Evolutionary conservation across 1,139 yeast species (phyloP), one percentile per base, ranked within the genome.

Genomic region (Protomyces inouyei): DNA sequence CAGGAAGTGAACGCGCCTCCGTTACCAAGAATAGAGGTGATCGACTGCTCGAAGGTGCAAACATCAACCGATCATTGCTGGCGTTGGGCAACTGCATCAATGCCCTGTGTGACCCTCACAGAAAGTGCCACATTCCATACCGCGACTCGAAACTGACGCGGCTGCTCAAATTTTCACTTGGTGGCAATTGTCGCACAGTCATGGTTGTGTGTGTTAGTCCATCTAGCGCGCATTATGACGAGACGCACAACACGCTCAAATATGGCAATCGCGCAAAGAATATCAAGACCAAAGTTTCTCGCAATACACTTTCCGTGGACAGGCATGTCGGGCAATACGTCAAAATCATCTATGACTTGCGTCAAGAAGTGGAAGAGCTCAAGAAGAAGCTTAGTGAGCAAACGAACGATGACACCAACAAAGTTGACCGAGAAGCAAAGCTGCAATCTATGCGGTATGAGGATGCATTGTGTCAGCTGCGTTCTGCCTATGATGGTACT

Each of bases 221-320:
- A 76, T 83, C 93, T 12, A 98, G 98, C 0, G 80, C 77, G 55
- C 82, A 86, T 2, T 78, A 82, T 16, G 82, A 89, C 0, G 98
- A 93, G 73, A 90, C 98, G 0, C 80, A 86, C 60, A 90, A 90
- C 72, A 92, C 98, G 0, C 79, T 93, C 43, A 77, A 98, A 65
- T 93, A 92, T 77, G 98, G 97, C 0, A 90, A 96, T 0, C 79
- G 97, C 67, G 98, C 98, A 0, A 92, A 91, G 71, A 92, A 88
- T 70, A 92, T 92, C 70, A 88, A 88, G 72, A 92, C 97, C 0
- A 89, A 88, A 71, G 79, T 88, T 1, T 80, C 83, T 2, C 77
- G 95, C 68, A 92, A 91, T 72, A 86, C 85, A 69, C 91, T 85
- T 67, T 86, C 85, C 67, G 79, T 91, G 66, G 90, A 87, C 72